phyloP scores from a whole-genome alignment of 1,284 basidiomycete genomes.

The Ustilago esculenta region DNA sequence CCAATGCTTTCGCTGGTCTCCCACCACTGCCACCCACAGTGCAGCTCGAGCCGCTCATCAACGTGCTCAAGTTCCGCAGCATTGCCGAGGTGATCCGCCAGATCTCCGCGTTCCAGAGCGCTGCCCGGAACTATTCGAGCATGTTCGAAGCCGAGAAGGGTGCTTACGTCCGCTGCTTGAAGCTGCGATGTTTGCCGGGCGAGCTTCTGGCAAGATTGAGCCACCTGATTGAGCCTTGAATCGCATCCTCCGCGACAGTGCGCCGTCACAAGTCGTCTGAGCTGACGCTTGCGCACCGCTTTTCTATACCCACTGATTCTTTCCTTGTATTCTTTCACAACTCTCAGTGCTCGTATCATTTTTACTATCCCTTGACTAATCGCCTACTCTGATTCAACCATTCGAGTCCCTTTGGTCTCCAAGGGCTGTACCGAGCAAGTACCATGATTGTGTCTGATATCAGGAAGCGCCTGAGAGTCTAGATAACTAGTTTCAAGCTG shows the following conservation, averaged over 20 bases:
- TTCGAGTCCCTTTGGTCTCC: too few relatives aligned
- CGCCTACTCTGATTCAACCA: background rate
- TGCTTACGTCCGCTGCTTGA: slow-evolving; percentile 58
- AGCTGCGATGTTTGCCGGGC: slow-evolving; percentile 56
- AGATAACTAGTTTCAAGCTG: too few relatives aligned
- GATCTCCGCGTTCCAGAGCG: slow-evolving; percentile 56
- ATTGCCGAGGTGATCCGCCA: slow-evolving; percentile 54
- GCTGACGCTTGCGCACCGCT: too few relatives aligned
- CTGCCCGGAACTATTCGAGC: slow-evolving; percentile 40
- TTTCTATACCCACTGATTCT: too few relatives aligned
- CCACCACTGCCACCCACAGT: slow-evolving; percentile 47
- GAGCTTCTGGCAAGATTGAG: slow-evolving; percentile 50
- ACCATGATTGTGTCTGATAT: too few relatives aligned
- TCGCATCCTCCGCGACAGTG: too few relatives aligned
- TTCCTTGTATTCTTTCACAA: slow-evolving; percentile 5
- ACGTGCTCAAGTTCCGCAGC: slow-evolving; percentile 58
- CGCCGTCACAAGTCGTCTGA: too few relatives aligned
- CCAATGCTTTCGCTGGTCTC: slow-evolving; percentile 45
- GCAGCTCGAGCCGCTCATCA: slow-evolving; percentile 51
- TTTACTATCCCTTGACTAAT: slow-evolving; percentile 1
- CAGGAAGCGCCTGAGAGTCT: too few relatives aligned
- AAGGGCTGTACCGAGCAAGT: too few relatives aligned
- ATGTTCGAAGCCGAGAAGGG: slow-evolving; percentile 55
- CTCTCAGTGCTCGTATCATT: background rate
- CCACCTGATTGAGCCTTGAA: slow-evolving; percentile 32